These are phyloP conservation scores for Pyrenochaeta sp. DNA, from an alignment of 2,329 filamentous ascomycete genomes.

Conservation along the genomic window DNA sequence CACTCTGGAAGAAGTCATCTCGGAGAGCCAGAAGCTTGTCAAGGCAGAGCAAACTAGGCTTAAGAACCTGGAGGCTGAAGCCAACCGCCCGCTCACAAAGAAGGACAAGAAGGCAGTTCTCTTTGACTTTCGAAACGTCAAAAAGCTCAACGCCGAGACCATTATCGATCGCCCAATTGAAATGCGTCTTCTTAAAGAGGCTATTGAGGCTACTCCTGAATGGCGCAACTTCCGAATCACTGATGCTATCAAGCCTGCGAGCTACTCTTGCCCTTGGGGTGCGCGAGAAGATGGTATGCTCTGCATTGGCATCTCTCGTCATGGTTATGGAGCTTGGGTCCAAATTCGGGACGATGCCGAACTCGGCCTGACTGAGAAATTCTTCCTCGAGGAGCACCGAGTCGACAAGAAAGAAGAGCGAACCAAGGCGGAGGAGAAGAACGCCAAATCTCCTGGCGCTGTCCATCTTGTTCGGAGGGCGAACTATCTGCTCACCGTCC, in stretches of 20 bases:
- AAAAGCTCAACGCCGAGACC: conserved; percentile 95
- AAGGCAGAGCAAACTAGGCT: conserved; percentile 74
- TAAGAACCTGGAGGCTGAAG: conserved; percentile 70
- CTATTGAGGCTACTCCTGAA: conserved; percentile 70
- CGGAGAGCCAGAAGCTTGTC: conserved; percentile 72
- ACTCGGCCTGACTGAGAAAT: conserved; percentile 84
- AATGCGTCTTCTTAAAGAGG: conserved; percentile 81
- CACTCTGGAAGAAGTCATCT: conserved; percentile 79
- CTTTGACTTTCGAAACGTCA: conserved; percentile 92
- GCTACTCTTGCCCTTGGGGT: conserved; percentile 92
- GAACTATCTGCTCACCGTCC: conserved; percentile 93
- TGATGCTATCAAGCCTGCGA: conserved; percentile 89
- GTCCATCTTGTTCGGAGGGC: conserved; percentile 94
- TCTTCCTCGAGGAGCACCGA: conserved; percentile 97
- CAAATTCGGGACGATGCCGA: conserved; percentile 92
- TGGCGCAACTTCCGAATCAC: conserved; percentile 83
- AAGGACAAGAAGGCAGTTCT: conserved; percentile 97
- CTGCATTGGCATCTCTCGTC: conserved; percentile 87
- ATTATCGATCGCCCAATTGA: conserved; percentile 90
- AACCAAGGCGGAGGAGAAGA: conserved; percentile 72
- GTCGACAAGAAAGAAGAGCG: conserved; percentile 97
- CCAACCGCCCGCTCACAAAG: conserved; percentile 85
- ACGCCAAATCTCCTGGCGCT: conserved; percentile 90
- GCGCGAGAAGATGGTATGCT: conserved; percentile 96
- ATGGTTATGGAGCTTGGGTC: conserved; percentile 95